Percentiles rank a stretch among this genome's conserved stretches.
Evolutionary conservation across 768 basidiomycete species (phyloP).

Genomic region (Arthromyces matolae): DNA sequence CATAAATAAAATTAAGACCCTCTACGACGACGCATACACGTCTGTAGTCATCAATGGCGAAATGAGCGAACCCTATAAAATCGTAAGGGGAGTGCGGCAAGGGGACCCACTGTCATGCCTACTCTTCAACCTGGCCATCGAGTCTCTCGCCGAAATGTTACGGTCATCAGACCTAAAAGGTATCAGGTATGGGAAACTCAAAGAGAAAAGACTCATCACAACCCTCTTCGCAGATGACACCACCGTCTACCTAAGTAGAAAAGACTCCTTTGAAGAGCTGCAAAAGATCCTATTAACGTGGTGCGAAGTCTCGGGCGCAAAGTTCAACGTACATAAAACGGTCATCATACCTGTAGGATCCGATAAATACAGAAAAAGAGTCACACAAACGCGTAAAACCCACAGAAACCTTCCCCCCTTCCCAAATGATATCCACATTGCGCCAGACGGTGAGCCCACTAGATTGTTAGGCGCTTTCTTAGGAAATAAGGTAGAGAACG

Average conservation of each 20-base stretch:
- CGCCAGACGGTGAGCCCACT: too few species aligned
- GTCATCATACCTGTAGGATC: conserved; percentile 33
- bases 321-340: conserved; percentile 41
- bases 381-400: too few species aligned
- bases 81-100: conserved; percentile 23
- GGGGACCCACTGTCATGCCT: conserved; percentile 39
- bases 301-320: conserved; percentile 37
- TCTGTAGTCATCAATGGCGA: conserved; percentile 6
- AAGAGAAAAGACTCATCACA: conserved; percentile 29
- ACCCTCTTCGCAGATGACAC: conserved; percentile 36
- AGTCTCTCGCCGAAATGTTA: too few species aligned
- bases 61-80: background rate
- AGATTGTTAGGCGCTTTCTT: too few species aligned
- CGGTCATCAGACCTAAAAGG: too few species aligned
- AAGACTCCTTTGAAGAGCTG: conserved; percentile 24
- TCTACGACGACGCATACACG: conserved; percentile 11
- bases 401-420: too few species aligned
- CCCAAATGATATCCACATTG: too few species aligned
- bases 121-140: conserved; percentile 36
- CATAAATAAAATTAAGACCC: conserved; percentile 10
- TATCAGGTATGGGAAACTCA: too few species aligned
- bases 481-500: too few species aligned
- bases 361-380: conserved; percentile 13
- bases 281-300: conserved; percentile 29
- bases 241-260: conserved; percentile 28